These are phyloP conservation scores for Penicillium sp. DNA, from an alignment of 2,329 filamentous ascomycete species.

Conservation along the genomic window DNA sequence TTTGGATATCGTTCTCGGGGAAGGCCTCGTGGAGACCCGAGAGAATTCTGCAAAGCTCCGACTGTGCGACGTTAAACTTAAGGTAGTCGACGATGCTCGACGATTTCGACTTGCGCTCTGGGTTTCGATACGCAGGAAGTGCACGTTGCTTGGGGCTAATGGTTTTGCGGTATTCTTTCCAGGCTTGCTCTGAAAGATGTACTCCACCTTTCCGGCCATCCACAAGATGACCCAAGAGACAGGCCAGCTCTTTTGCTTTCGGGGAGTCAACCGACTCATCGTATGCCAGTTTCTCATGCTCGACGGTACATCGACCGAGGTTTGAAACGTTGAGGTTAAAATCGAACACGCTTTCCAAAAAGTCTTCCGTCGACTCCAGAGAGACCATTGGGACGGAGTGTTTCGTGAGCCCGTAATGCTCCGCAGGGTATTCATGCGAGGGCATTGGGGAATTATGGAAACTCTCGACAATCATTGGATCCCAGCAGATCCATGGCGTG, in stretches of 20 bases:
- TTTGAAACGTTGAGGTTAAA: constrained; percentile 49
- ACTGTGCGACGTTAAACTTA: constrained; percentile 41
- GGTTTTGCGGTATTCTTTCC: constrained; percentile 35
- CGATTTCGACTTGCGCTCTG: constrained; percentile 19
- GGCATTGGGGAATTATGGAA: constrained; percentile 55
- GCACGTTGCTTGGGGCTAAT: constrained; percentile 29
- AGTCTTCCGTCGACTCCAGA: constrained; percentile 37
- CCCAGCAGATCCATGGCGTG: constrained; percentile 60
- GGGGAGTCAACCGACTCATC: constrained; percentile 44
- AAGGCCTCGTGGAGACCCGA: constrained; percentile 31
- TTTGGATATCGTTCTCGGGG: constrained; percentile 14
- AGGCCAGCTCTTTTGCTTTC: constrained; percentile 38
- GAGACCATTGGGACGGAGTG: constrained; percentile 43
- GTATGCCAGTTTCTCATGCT: constrained; percentile 53
- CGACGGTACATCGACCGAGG: constrained; percentile 53
- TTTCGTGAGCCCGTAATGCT: constrained; percentile 49
- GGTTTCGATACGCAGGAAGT: constrained; percentile 41
- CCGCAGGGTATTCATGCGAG: constrained; percentile 30
- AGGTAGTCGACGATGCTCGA: constrained; percentile 46
- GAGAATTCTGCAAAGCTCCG: constrained; percentile 30
- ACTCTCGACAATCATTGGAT: constrained; percentile 48
- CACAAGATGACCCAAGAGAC: constrained; percentile 46
- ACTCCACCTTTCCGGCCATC: constrained; percentile 47
- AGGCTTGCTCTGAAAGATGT: constrained; percentile 40
- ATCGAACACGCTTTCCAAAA: constrained; percentile 45